Evolutionary conservation across 2,329 filamentous ascomycete genomes (phyloP), one percentile per base, ranked within the genome.

Genomic region (Lomentospora prolificans): DNA sequence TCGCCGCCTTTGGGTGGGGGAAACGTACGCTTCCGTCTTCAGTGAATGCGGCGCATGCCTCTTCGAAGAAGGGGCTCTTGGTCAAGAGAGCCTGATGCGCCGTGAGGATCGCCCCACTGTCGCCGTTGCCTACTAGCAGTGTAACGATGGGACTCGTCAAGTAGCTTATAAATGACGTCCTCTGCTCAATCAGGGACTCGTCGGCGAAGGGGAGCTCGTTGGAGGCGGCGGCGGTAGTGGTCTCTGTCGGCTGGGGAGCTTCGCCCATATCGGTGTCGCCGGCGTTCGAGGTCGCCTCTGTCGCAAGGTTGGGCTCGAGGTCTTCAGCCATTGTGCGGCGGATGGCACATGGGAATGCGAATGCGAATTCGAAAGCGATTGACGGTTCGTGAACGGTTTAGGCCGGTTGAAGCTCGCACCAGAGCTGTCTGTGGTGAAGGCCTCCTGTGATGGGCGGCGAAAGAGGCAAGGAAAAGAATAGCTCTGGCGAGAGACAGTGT

Each of bases 21-120:
- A 24, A 41, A 39, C 81, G 60, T 70, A 87, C 86, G 57, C 77
- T 78, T 51, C 77, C 77, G 54, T 82, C 79, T 30, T 81, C 76
- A 50, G 75, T 74, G 64, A 90, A 87, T 52, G 78, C 70, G 9
- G 77, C 74, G 65, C 85, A 83, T 5, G 79, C 75, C 22, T 83
- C 78, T 9, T 76, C 75, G 65, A 96, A 89, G 69, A 79, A 90
- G 0, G 90, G 88, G 46, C 89, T 92, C 66, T 85, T 79, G 9
- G 73, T 65, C 33, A 97, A 76, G 25, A 96, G 78, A 3, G 76
- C 84, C 71, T 95, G 86, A 69, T 96, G 91, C 5, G 89, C 89
- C 24, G 82, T 85, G 57, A 96, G 78, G 30, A 83, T 75, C 8
- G 81, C 83, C 63, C 80, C 76, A 1, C 72, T 68, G 3, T 82